Evolutionary conservation across 176 grass and related monocot species (phyloP), one percentile per base, ranked within the genome.

Genomic region (Pontederia paniculata): DNA sequence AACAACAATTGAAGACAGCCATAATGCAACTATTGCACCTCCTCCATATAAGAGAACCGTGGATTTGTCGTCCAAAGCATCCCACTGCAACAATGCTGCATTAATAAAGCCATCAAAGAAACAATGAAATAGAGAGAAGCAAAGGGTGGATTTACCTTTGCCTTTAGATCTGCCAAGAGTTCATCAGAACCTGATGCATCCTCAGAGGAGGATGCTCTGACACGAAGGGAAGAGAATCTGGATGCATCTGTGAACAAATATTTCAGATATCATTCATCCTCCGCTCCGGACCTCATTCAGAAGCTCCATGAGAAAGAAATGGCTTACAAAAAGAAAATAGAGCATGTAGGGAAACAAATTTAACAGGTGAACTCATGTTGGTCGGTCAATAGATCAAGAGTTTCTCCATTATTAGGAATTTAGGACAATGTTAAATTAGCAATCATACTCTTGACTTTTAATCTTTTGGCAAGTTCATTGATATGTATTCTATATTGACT

Each of bases 1-100:
- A 46, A 98, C 86, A 74, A 98, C 66, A 44, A 98, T 74, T 14
- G 80, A 84, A 52, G 93, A 88, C 41, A 98, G 66, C 93, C 93
- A 98, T 44, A 98, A 67, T 4, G 86, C 86, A 18, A 98, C 66
- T 58, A 98, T 3, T 53, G 86, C 86, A 17, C 93, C 86, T 19
- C 93, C 86, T 41, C 93, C 84, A 66, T 98, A 98, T 62, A 98
- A 76, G 56, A 98, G 69, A 17, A 80, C 81, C 17, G 93, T 98
- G 52, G 93, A 88, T 77, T 98, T 98, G 69, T 98, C 80, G 72
- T 98, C 93, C 37, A 98, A 55, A 16, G 74, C 77, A 51, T 98
- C 86, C 93, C 93, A 98, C 93, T 98, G 60, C n/a, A 37, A 6
- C 7, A 37, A 37, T 37, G 28, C 28, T 37, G 28, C 28, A 37